These are phyloP conservation scores for Penicillium turbatum DNA, from an alignment of 495 filamentous ascomycete species.

Conservation along the genomic window DNA sequence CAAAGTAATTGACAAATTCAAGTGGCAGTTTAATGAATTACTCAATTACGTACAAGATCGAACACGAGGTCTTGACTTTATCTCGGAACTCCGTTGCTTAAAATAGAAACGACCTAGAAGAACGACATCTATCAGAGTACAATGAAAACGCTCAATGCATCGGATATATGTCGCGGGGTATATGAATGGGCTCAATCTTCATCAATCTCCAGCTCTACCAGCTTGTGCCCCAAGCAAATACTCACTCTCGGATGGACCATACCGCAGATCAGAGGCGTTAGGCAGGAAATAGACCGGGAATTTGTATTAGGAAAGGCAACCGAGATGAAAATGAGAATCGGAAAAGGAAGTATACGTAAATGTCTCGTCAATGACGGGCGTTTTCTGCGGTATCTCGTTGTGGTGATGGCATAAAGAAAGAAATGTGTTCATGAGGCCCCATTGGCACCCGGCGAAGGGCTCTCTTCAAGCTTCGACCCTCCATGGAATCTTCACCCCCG, in stretches of 20 bases:
- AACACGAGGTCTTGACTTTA: not conserved
- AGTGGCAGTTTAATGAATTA: too few relatives aligned
- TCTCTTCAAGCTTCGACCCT: conserved; percentile 7
- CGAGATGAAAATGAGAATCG: not conserved
- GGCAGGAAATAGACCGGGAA: not conserved
- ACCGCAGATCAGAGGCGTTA: not conserved
- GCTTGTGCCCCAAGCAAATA: conserved; percentile 2
- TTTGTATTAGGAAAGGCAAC: not conserved
- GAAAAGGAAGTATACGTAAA: conserved; percentile 16
- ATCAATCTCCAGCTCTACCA: conserved; percentile 2
- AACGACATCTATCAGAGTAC: conserved; percentile 14
- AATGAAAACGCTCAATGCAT: conserved; percentile 2
- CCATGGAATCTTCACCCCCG: conserved; percentile 2
- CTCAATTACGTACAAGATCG: not conserved
- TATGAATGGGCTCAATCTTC: not conserved
- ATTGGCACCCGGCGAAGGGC: conserved; percentile 18
- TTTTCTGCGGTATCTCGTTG: conserved; percentile 35
- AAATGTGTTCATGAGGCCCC: conserved; percentile 26
- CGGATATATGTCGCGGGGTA: not conserved
- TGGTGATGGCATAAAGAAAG: conserved; percentile 27
- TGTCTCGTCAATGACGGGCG: conserved; percentile 32
- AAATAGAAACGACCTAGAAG: conserved; percentile 5
- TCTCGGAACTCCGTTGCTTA: conserved; percentile 6
- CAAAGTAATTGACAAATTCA: too few relatives aligned
- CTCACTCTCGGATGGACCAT: not conserved